phyloP scores from a whole-genome alignment of 441 rosid genomes.

The Erodium texanum region DNA sequence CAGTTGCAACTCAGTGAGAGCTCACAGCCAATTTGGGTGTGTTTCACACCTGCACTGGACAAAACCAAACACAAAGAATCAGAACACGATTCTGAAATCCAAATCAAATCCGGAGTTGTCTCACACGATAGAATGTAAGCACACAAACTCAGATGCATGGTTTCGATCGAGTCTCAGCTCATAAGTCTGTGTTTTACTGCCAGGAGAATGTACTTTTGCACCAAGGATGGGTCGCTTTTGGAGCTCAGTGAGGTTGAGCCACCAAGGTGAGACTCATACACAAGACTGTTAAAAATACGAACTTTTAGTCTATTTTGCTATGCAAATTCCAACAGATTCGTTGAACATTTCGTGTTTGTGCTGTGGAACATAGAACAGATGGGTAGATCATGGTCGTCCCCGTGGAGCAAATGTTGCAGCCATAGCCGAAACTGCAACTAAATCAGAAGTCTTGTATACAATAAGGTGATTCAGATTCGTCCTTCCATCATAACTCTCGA shows the following conservation, averaged over 20 bases:
- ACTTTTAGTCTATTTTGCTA: no score
- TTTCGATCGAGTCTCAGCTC: neutral
- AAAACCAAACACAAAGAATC: constrained; percentile 28
- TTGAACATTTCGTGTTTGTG: constrained; percentile 19
- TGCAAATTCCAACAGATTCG: neutral
- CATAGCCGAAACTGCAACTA: constrained; percentile 42
- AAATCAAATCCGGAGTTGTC: constrained; percentile 48
- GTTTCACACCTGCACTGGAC: constrained; percentile 27
- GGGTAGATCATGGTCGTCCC: constrained; percentile 57
- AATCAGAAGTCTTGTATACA: constrained; percentile 41
- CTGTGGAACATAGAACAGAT: constrained; percentile 39
- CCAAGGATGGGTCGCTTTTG: constrained; percentile 40
- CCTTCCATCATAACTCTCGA: neutral
- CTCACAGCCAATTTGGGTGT: constrained; percentile 54
- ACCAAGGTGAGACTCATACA: constrained; percentile 36
- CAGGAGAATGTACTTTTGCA: constrained; percentile 61
- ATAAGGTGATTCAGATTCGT: constrained; percentile 36
- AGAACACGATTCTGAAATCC: constrained; percentile 18
- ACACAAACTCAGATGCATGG: neutral
- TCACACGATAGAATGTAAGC: constrained; percentile 51
- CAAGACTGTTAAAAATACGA: neutral
- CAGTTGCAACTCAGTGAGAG: constrained; percentile 52
- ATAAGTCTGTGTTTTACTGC: constrained; percentile 11
- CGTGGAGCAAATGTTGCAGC: constrained; percentile 58
- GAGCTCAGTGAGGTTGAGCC: constrained; percentile 48